phyloP scores from a whole-genome alignment of 768 basidiomycete species.

The Boletales sp. region DNA sequence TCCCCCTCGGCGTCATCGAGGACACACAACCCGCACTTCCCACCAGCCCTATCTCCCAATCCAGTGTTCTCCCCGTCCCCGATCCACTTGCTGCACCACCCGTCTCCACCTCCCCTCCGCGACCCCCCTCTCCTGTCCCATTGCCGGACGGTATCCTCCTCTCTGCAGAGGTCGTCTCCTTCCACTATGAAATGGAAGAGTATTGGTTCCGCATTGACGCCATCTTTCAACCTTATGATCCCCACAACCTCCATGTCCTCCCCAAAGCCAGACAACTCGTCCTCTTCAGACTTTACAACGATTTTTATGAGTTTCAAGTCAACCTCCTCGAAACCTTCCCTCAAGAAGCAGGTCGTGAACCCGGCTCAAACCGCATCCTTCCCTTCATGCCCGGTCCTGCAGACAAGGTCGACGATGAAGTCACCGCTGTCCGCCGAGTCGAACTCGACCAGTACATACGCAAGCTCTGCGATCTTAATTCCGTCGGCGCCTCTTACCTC shows the following conservation, averaged over 20 bases:
- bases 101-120: constrained; percentile 19
- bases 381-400: constrained; percentile 98
- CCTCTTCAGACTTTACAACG: constrained; percentile 93
- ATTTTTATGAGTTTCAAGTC: constrained; percentile 98
- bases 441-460: constrained; percentile 90
- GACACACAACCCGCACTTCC: constrained; percentile 28
- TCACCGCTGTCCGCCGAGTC: constrained; percentile 73
- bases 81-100: constrained; percentile 11
- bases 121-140: constrained; percentile 41
- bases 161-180: constrained; percentile 88
- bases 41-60: too few relatives aligned
- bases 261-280: constrained; percentile 76
- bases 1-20: constrained; percentile 91
- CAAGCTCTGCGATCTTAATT: constrained; percentile 70
- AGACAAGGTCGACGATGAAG: constrained; percentile 72
- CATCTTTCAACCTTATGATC: constrained; percentile 78
- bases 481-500: constrained; percentile 69
- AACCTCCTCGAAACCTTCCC: constrained; percentile 83
- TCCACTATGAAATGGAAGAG: constrained; percentile 92
- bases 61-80: constrained; percentile 34
- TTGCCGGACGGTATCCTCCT: constrained; percentile 83
- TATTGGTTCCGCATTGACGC: constrained; percentile 98
- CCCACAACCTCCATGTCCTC: constrained; percentile 49
- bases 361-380: constrained; percentile 66
- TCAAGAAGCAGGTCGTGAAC: constrained; percentile 80